phyloP scores from a whole-genome alignment of 2,329 filamentous ascomycete species.

The Botryotinia calthae region DNA sequence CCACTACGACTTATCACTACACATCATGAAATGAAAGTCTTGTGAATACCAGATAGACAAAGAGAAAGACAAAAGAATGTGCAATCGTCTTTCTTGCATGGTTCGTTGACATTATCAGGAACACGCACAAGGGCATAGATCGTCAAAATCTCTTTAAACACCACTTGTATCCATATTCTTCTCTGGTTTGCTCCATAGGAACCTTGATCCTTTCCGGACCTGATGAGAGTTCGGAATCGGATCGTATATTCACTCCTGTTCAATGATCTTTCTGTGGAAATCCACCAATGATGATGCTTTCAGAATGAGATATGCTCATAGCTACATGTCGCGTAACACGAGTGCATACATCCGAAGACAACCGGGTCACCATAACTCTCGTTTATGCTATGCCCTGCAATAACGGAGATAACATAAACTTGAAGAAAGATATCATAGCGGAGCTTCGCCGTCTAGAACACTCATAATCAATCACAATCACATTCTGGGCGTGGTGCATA shows the following conservation, averaged over 20 bases:
- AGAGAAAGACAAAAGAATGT: background rate
- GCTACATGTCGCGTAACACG: constrained; percentile 19
- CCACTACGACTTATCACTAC: background rate
- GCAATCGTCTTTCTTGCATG: background rate
- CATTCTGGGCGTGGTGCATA: constrained; percentile 19
- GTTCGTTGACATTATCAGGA: background rate
- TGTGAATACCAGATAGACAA: background rate
- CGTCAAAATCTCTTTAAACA: background rate
- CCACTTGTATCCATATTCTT: background rate
- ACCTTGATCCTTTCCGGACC: background rate
- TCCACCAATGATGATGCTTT: background rate
- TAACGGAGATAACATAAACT: background rate
- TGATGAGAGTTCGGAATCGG: background rate
- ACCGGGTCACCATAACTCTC: background rate
- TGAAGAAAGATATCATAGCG: constrained; percentile 13
- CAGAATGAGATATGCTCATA: background rate
- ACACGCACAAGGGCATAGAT: background rate
- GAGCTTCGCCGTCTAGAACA: constrained; percentile 14
- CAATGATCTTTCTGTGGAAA: background rate
- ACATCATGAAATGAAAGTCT: background rate
- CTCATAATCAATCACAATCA: constrained; percentile 3
- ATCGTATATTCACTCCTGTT: background rate
- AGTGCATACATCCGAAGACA: constrained; percentile 11
- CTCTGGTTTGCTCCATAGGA: background rate
- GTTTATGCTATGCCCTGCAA: constrained; percentile 9